Evolutionary conservation across 495 filamentous ascomycete genomes (phyloP), one percentile per base, ranked within the genome.

Genomic region (Alectoria sarmentosa): DNA sequence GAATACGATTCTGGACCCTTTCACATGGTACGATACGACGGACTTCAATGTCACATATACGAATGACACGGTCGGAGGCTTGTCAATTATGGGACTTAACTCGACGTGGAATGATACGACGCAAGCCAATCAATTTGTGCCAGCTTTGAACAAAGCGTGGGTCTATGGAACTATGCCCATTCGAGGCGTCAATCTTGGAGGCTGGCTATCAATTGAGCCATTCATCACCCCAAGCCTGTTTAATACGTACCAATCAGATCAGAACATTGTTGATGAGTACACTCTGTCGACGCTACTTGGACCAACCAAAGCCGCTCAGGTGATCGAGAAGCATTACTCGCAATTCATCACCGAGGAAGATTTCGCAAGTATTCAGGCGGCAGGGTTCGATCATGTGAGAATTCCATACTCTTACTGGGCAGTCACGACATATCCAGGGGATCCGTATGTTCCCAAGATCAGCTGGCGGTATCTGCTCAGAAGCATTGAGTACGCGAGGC

Each of bases 351-450:
- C 82, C 1, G 90, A 94, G 70, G 77, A 87, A 59, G 91, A 90
- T 32, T 95, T 98, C 72, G 79, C 79, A 30, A 88, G 92, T 37
- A 98, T 99, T 65, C 81, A 81, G 39, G 86, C 86, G 32, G 95
- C 95, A 3, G 95, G 94, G 1, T 85, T 99, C 17, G 95, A 99
- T 73, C 94, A 99, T 74, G 89, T 99, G 14, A 89, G 95, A 58
- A 96, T 99, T 42, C 91, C 88, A 3, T 98, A 88, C 73, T 89
- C 89, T 3, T 99, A 99, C 80, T 99, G 95, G 95, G 91, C 91
- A 0, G 86, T 98, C 4, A 84, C 83, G 55, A 90, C 88, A 0
- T 96, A 95, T 72, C 86, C 88, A 39, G 88, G 82, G 23, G 94
- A 99, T 70, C 90, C 92, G 2, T 99, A 95, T 71, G 83, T 99